These are phyloP conservation scores for Tetracladium marchalianum DNA, from an alignment of 495 filamentous ascomycete species.

Conservation along the genomic window DNA sequence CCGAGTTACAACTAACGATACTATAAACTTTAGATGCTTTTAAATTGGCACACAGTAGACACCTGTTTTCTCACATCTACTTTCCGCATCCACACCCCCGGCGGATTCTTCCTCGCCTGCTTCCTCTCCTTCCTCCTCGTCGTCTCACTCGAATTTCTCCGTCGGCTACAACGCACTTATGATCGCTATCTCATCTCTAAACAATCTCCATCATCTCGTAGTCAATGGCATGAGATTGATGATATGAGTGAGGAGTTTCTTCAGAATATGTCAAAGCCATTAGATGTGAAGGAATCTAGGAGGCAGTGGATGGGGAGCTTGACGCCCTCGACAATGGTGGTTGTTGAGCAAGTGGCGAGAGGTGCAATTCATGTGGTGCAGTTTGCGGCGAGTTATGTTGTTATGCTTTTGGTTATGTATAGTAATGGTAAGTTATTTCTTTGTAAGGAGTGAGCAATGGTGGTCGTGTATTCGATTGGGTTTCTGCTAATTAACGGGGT, in stretches of 20 bases:
- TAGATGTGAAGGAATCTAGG: background rate
- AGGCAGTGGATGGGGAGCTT: background rate
- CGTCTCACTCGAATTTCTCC: conserved; percentile 9
- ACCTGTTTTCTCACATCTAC: conserved; percentile 7
- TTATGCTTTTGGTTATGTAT: conserved; percentile 13
- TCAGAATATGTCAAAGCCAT: background rate
- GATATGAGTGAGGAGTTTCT: conserved; percentile 7
- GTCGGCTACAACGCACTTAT: conserved; percentile 2
- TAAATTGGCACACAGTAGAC: conserved; percentile 13
- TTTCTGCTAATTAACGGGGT: no score
- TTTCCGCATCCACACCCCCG: conserved; percentile 8
- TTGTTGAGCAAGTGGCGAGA: conserved; percentile 5
- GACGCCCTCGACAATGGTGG: background rate
- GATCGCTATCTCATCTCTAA: conserved; percentile 1
- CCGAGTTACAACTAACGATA: no score
- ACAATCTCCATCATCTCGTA: background rate
- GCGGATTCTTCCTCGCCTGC: conserved; percentile 8
- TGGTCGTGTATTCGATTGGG: no score
- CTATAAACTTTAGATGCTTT: conserved; percentile 3
- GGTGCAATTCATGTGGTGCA: conserved; percentile 10
- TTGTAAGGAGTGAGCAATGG: no score
- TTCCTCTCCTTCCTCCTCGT: conserved; percentile 11
- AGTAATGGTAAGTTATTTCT: conserved; percentile 4
- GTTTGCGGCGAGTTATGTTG: conserved; percentile 9
- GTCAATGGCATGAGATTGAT: background rate